A percentile compares a stretch with the other conserved stretches of the same genome.
phyloP scores from a whole-genome alignment of 2,329 filamentous ascomycete species.

The Calonectria naviculata region DNA sequence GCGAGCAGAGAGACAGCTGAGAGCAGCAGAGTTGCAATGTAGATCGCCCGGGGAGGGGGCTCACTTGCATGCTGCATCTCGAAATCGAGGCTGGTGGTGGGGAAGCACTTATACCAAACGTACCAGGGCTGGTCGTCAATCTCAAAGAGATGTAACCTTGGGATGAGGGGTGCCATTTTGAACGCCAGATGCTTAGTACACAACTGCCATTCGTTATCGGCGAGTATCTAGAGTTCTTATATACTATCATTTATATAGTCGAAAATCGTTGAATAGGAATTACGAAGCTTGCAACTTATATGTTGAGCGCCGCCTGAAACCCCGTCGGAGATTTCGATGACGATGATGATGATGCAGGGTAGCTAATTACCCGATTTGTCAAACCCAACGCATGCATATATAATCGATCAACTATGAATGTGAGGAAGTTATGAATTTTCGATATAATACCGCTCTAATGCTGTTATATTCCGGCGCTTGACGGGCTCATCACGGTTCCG shows the following conservation, averaged over 20 bases:
- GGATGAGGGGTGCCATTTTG: constrained; percentile 61
- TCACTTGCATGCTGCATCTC: background rate
- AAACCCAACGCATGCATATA: background rate
- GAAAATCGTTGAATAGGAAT: background rate
- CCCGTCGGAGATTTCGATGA: background rate
- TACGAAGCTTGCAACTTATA: background rate
- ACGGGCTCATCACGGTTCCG: background rate
- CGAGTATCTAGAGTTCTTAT: background rate
- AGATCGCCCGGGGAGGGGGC: background rate
- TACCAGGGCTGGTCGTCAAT: constrained; percentile 76
- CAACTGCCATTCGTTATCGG: background rate
- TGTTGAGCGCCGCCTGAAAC: background rate
- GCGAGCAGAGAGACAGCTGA: too few species aligned
- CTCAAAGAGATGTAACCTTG: constrained; percentile 73
- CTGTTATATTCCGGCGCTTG: background rate
- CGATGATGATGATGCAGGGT: background rate
- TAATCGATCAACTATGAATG: too few species aligned
- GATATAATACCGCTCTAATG: background rate
- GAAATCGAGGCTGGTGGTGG: background rate
- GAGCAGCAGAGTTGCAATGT: too few species aligned
- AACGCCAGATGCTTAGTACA: background rate
- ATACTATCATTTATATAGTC: background rate
- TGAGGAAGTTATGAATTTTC: background rate
- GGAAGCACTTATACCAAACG: constrained; percentile 24
- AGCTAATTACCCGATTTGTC: constrained; percentile 2